These are phyloP conservation scores for Oldenlandia corymbosa DNA, from an alignment of 257 asterid species.

Conservation along the genomic window DNA sequence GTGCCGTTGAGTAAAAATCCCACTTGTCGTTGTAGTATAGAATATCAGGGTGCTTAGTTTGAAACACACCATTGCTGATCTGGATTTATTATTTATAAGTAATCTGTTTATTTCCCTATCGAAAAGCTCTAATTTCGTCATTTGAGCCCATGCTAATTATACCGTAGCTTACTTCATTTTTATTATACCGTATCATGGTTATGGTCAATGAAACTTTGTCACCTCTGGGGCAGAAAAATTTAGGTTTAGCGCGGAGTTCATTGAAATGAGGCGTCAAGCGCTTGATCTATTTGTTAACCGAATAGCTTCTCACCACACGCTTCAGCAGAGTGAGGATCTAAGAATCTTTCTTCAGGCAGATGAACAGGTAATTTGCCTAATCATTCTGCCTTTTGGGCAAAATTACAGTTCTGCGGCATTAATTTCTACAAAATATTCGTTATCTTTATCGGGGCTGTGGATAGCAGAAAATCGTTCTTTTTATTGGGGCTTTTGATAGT, in stretches of 20 bases:
- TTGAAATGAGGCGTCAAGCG: conserved; percentile 97
- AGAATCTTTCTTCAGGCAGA: conserved; percentile 89
- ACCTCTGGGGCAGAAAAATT: conserved; percentile 60
- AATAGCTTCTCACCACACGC: conserved; percentile 81
- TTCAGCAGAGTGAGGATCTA: conserved; percentile 78
- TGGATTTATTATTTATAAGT: background rate
- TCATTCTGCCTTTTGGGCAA: background rate
- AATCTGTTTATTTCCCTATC: background rate
- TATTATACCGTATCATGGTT: too few relatives aligned
- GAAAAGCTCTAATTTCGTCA: background rate
- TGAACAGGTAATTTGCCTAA: conserved; percentile 61
- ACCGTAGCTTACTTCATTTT: conserved; percentile 11
- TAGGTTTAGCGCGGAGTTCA: conserved; percentile 90
- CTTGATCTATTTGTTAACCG: conserved; percentile 82
- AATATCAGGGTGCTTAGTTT: background rate
- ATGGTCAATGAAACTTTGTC: conserved; percentile 15
- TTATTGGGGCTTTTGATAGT: background rate
- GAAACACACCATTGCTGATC: background rate
- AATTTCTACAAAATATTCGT: background rate
- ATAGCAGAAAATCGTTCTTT: background rate
- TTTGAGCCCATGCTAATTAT: background rate
- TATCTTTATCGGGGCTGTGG: background rate
- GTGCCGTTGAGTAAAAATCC: background rate
- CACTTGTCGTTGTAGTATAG: background rate
- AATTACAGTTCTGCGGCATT: background rate